Base-by-base conservation (phyloP, 1,139 yeast species). In the Hemisphaericaspora lyxosophila region DNA sequence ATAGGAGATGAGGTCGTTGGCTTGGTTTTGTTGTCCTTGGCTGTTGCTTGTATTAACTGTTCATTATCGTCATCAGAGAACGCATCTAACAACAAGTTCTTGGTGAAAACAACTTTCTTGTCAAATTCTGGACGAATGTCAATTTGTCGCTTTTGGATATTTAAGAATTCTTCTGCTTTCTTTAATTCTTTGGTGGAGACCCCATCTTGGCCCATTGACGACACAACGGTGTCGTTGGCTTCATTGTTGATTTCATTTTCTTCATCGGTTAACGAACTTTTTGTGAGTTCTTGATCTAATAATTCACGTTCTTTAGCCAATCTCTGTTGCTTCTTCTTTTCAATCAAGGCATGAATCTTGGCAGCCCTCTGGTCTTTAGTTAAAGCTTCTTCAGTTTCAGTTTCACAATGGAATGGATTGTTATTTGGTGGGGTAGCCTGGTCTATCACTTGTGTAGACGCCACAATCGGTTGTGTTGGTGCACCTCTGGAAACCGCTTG, bases 241-340 rank as follows among this genome's bases (percentile, higher is more conserved):
- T 49, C 59, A 8, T 52, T 53, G 24, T 58, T 54, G 31, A 62
- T 42, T 39, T 68, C 75, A 16, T 64, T 50, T 42, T 70, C 76
- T 44, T 70, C 75, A 39, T 70, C 76, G 2, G 73, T 65, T 15
- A 70, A 49, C 1, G 75, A 51, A 0, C 59, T 57, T 34, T 51
- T 62, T 1, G 69, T 46, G 16, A 70, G 53, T 36, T 70, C 75
- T 2, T 62, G 60, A 35, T 60, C 62, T 23, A 68, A 53, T 31
- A 43, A 44, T 34, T 57, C 51, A 19, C 46, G 42, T 40, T 47
- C 53, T 33, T 38, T 45, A 41, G 22, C 40, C 38, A 38, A 31
- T 20, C 67, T 45, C 36, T 57, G 50, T 20, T 48, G 50, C 25
- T 51, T 48, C 42, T 58, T 61, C 20, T 44, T 47, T 36, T 54